Conservation (phyloP, 768 basidiomycete genomes). For the Auriscalpium vulgare region DNA sequence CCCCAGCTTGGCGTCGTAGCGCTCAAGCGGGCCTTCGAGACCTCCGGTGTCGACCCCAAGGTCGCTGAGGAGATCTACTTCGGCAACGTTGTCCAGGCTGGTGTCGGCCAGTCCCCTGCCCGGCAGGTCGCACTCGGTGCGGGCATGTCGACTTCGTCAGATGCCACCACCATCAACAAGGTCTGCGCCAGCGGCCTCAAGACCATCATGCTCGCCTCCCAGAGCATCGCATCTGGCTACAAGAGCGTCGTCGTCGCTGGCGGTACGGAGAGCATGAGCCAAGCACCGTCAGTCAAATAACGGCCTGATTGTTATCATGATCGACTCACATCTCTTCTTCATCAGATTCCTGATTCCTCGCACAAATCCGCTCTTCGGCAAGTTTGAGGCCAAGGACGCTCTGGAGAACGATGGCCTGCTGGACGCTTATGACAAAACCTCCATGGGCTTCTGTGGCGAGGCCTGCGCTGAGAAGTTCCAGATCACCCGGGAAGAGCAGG, state of each 20-base stretch:
- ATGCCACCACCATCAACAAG: conserved; percentile 99
- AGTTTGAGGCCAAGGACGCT: conserved; percentile 81
- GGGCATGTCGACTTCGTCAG: conserved; percentile 78
- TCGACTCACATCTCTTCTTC: conserved; percentile 4
- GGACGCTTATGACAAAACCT: conserved; percentile 96
- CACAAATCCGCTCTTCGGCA: conserved; percentile 78
- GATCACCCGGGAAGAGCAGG: conserved; percentile 83
- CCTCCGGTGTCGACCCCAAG: conserved; percentile 71
- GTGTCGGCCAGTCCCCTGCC: conserved; percentile 96
- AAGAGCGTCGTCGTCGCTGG: conserved; percentile 85
- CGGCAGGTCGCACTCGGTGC: conserved; percentile 90
- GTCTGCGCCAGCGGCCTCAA: conserved; percentile 98
- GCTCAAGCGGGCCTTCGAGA: conserved; percentile 82
- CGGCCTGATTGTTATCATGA: neutral
- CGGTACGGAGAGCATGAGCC: conserved; percentile 99
- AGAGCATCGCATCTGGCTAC: conserved; percentile 83
- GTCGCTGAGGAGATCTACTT: conserved; percentile 94
- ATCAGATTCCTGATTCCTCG: conserved; percentile 75
- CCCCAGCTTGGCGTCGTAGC: conserved; percentile 85
- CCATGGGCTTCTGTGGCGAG: conserved; percentile 98
- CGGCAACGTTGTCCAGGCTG: conserved; percentile 96
- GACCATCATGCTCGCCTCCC: conserved; percentile 88
- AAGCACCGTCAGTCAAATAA: conserved; percentile 75
- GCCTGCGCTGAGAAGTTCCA: conserved; percentile 69
- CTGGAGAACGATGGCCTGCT: conserved; percentile 89